Evolutionary conservation across 2,329 filamentous ascomycete species (phyloP).

Genomic region (Penicillium sp.): DNA sequence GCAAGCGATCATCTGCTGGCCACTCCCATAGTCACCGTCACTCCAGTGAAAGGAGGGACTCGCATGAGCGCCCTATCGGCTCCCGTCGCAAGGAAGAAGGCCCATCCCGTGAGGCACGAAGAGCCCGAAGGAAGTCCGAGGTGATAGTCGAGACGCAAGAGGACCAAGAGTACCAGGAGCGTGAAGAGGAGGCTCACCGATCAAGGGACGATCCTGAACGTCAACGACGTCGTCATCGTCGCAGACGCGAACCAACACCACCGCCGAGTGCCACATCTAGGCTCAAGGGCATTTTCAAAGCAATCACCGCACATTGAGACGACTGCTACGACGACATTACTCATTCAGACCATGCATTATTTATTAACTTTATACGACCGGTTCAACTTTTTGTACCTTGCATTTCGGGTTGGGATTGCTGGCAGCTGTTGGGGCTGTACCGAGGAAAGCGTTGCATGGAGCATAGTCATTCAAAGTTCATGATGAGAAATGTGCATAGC

Average conservation of each 20-base stretch:
- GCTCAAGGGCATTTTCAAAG: slow-evolving; percentile 37
- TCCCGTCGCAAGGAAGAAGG: slow-evolving; percentile 38
- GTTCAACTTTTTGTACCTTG: background rate
- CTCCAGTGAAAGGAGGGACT: slow-evolving; percentile 31
- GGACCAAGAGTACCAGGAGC: slow-evolving; percentile 7
- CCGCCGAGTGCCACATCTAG: slow-evolving; percentile 34
- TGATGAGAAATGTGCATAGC: background rate
- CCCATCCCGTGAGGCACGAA: slow-evolving; percentile 15
- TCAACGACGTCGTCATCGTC: slow-evolving; percentile 33
- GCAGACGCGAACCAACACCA: slow-evolving; percentile 35
- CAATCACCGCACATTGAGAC: slow-evolving; percentile 35
- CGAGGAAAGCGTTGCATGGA: slow-evolving; percentile 11
- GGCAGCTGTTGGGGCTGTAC: slow-evolving; percentile 6
- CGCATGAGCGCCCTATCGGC: slow-evolving; percentile 31
- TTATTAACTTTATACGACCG: background rate
- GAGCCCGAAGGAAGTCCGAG: slow-evolving; percentile 29
- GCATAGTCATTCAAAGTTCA: slow-evolving; percentile 6
- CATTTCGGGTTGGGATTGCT: slow-evolving; percentile 1
- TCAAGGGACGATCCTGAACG: slow-evolving; percentile 24
- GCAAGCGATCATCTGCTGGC: slow-evolving; percentile 36
- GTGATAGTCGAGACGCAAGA: slow-evolving; percentile 27
- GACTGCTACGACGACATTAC: slow-evolving; percentile 2
- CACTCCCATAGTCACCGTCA: slow-evolving; percentile 35
- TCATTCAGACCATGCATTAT: slow-evolving; percentile 14
- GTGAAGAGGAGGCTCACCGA: slow-evolving; percentile 13